Base-by-base conservation (phyloP, 148 eudicot genomes). In the Vaccinium corymbosum region DNA sequence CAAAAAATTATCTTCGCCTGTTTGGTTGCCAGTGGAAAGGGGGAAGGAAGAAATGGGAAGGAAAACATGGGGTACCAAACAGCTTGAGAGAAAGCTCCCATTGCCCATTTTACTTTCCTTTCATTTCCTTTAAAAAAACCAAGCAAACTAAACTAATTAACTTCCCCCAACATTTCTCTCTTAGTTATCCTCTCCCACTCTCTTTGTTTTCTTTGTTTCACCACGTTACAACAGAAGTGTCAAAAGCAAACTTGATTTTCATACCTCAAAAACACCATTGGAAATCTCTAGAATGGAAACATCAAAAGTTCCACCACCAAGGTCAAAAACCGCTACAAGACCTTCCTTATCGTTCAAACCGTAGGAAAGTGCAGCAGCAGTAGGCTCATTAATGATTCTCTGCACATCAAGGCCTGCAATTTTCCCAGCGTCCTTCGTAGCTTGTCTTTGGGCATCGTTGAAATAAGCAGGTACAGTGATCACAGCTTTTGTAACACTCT, bases 291-390 rank as follows among this genome's bases (percentile, higher is more conserved):
- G 89, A 80, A 96, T 94, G 81, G 99, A 96, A 48, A 96, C 93
- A 92, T 96, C 98, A 90, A 96, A 96, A 38, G 98, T 96, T 64
- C 98, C 98, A 86, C 98, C 98, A 51, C 99, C 99, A 88, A 96
- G 97, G 86, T 96, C 99, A 86, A 94, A 96, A 50, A 96, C 99
- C 22, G 98, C 99, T 83, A 96, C 90, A 29, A 96, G 94, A 38
- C 99, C 99, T 84, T 96, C 98, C 86, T 96, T 96, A 86, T 94
- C 93, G 88, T 87, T 94, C 89, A 92, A 35, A n/a, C 99, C 99
- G 85, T 96, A 96, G 14, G 99, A 96, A 77, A 96, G 99, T 53
- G 99, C 99, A 90, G 99, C 99, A 77, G 99, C 99, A 61, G 99
- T 96, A 2, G 99, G 99, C 87, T 96, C 99, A 80, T 96, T 96